These are phyloP conservation scores for Chenopodium suecicum DNA, from an alignment of 148 eudicot species.

Conservation along the genomic window DNA sequence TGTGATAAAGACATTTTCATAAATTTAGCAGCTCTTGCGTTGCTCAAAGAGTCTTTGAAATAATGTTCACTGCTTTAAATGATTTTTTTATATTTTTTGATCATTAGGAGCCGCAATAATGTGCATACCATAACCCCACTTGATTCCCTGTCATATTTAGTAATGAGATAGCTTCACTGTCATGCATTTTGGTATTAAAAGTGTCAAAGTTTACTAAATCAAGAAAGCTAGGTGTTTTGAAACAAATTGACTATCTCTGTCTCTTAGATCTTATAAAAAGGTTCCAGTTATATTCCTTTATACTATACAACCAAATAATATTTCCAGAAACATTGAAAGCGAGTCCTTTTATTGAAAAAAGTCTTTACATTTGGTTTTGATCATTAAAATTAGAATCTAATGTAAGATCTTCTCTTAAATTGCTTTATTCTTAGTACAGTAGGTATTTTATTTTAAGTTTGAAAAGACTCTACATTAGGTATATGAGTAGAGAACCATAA, in stretches of 20 bases:
- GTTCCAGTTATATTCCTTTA: background rate
- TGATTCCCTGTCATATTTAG: slow-evolving; percentile 9
- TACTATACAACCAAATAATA: background rate
- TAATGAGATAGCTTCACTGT: slow-evolving; percentile 26
- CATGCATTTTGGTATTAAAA: slow-evolving; percentile 34
- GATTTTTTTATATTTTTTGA: slow-evolving; percentile 3
- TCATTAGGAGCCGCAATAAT: slow-evolving; percentile 21
- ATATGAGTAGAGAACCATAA: background rate
- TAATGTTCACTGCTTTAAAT: slow-evolving; percentile 13
- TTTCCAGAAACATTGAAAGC: background rate
- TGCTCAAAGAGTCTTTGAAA: slow-evolving; percentile 24
- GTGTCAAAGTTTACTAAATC: slow-evolving; percentile 29
- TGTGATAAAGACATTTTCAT: slow-evolving; percentile 11
- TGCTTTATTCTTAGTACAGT: background rate
- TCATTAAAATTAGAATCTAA: too few relatives aligned
- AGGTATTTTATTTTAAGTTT: too few relatives aligned
- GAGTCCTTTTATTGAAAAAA: too few relatives aligned
- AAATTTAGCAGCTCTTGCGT: slow-evolving; percentile 24
- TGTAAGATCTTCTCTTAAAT: too few relatives aligned
- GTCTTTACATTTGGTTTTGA: too few relatives aligned
- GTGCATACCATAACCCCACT: slow-evolving; percentile 28
- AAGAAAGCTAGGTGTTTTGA: slow-evolving; percentile 23
- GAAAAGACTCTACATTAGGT: background rate
- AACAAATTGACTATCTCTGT: slow-evolving; percentile 30
- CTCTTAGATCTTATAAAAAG: slow-evolving; percentile 28